Evolutionary conservation across 208 protist genomes (phyloP), one percentile per base, ranked within the genome.

Genomic region (Trypanosoma boissoni): DNA sequence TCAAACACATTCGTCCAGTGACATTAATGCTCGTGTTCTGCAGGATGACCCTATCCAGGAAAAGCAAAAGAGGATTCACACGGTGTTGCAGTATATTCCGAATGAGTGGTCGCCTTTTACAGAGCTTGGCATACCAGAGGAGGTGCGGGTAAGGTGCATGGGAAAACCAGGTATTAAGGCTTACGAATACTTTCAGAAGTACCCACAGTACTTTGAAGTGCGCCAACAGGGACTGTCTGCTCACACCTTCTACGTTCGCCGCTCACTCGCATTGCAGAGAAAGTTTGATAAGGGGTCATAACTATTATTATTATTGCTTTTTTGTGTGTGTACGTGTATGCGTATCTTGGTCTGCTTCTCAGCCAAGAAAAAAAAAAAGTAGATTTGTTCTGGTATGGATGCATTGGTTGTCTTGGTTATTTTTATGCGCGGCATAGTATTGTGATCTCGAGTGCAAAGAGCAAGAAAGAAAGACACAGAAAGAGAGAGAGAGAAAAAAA

Each of bases 201-300:
- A 91, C 37, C 77, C 83, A 0, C 70, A 80, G 49, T 86, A 80
- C 63, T 91, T 87, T 64, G 83, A 91, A 5, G 63, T 87, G 1
- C 74, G 70, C 14, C 29, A 67, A 44, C 68, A 79, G 28, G 29
- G 44, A 20, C 7, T 14, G 0, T 12, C 5, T 2, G 39, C 27
- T 2, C 50, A 70, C 54, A 68, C 67, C 18, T 90, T 86, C 46
- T 48, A 72, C 6, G 80, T 87, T 2, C 72, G 83, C 24, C 79
- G 80, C 6, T 76, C 77, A 6, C 36, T 71, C 50, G 60, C 55
- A 16, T 49, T 88, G 45, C 81, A 88, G 60, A 43, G 64, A 26
- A 56, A 24, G 20, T 26, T 46, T 21, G 55, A 62, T 9, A 55
- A 42, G 31, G 10, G 34, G 31, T 24, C 14, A 14, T 60, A 21